Conservation (phyloP, 441 rosid genomes). For the Pelargonium australe region DNA sequence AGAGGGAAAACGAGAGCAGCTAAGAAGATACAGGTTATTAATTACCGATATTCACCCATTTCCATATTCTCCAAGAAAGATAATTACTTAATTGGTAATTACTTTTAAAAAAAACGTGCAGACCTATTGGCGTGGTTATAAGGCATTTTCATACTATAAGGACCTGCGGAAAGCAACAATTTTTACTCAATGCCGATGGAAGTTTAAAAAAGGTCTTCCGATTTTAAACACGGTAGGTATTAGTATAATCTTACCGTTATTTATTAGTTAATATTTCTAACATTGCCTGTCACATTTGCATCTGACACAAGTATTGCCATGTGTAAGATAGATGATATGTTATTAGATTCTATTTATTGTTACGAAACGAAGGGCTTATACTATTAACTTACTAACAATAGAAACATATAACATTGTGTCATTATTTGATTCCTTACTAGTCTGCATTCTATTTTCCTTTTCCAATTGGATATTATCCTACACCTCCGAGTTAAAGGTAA, state of each 20-base stretch:
- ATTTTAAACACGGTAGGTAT: slow-evolving; percentile 80
- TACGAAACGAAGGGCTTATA: too few relatives aligned
- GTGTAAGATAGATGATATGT: not conserved
- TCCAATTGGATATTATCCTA: too few relatives aligned
- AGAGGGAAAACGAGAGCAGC: slow-evolving; percentile 70
- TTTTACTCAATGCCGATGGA: slow-evolving; percentile 82
- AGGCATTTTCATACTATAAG: slow-evolving; percentile 53
- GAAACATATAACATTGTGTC: too few relatives aligned
- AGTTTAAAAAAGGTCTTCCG: slow-evolving; percentile 79
- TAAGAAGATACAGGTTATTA: slow-evolving; percentile 66
- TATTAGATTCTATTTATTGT: too few relatives aligned
- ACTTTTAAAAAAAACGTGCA: slow-evolving; percentile 27
- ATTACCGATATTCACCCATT: slow-evolving; percentile 3
- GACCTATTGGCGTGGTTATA: slow-evolving; percentile 82
- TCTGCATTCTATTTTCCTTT: too few relatives aligned
- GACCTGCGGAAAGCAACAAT: slow-evolving; percentile 67
- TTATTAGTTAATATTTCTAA: not conserved
- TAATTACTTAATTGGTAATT: slow-evolving; percentile 10
- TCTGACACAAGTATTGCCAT: not conserved
- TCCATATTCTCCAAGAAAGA: slow-evolving; percentile 23
- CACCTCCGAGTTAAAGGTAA: slow-evolving; percentile 81
- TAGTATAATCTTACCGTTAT: not conserved
- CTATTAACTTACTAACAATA: too few relatives aligned
- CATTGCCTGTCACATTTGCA: not conserved
- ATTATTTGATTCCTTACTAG: not conserved